Evolutionary conservation across 2,329 filamentous ascomycete genomes (phyloP).

Genomic region (Talaromyces marneffei): DNA sequence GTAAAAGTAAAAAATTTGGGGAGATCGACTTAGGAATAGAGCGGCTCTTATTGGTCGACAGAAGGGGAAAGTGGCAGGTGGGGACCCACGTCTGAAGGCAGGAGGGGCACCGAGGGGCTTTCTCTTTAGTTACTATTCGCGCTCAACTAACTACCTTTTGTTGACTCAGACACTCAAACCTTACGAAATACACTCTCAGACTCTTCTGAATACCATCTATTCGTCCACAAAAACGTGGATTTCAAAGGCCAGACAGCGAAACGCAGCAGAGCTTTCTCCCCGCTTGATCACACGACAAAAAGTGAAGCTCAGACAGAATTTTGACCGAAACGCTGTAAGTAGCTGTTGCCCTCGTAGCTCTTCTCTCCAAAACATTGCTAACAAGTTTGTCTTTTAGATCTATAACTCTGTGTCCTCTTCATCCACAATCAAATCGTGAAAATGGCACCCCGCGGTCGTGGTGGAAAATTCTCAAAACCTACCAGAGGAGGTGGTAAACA

Average conservation of each 20-base stretch:
- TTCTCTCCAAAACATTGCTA: not conserved
- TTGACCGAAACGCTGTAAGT: not conserved
- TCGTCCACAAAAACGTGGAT: not conserved
- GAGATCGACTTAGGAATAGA: not conserved
- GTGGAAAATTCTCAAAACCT: slow-evolving; percentile 18
- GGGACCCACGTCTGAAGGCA: slow-evolving; percentile 1
- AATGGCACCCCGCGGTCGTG: slow-evolving; percentile 17
- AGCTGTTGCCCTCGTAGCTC: not conserved
- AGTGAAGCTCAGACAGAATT: not conserved
- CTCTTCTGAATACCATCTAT: not conserved
- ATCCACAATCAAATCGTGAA: not conserved
- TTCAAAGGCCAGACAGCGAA: not conserved
- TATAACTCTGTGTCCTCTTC: not conserved
- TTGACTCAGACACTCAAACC: not conserved
- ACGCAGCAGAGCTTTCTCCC: not conserved
- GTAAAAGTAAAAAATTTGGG: not conserved
- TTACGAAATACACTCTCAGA: not conserved
- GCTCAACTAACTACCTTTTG: not conserved
- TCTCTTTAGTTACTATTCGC: not conserved
- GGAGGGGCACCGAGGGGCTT: slow-evolving; percentile 1
- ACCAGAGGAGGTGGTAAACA: slow-evolving; percentile 64
- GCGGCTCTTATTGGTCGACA: not conserved
- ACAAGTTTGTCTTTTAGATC: not conserved
- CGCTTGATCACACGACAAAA: slow-evolving; percentile 4
- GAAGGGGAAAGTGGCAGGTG: not conserved